phyloP scores from a whole-genome alignment of 495 filamentous ascomycete species.

The Penicillium egyptiacum region DNA sequence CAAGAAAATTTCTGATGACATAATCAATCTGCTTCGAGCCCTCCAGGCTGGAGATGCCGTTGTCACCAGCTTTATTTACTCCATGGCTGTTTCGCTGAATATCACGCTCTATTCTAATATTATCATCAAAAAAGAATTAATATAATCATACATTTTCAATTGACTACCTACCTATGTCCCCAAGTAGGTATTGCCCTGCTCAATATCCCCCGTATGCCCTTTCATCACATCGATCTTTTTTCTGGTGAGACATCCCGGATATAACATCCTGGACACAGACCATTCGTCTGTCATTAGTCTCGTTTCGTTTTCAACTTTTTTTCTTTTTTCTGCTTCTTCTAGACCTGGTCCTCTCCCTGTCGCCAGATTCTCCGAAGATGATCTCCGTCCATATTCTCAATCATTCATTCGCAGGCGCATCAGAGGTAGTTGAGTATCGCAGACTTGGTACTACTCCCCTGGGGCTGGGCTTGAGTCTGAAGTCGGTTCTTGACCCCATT shows the following conservation, averaged over 20 bases:
- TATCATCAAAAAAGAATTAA: neutral
- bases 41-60: too few relatives aligned
- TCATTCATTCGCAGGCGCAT: neutral
- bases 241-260: neutral
- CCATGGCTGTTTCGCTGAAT: neutral
- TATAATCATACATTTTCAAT: neutral
- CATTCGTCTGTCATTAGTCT: neutral
- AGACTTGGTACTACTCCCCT: neutral
- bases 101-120: neutral
- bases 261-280: neutral
- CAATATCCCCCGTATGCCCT: neutral
- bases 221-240: neutral
- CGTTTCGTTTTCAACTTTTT: neutral
- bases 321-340: neutral
- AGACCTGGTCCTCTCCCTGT: neutral
- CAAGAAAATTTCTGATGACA: slow-evolving; percentile 14
- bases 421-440: neutral
- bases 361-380: neutral
- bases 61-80: too few relatives aligned
- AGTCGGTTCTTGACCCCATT: neutral
- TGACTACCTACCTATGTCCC: neutral
- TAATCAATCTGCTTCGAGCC: slow-evolving; percentile 3
- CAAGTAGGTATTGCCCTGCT: neutral
- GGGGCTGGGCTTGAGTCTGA: neutral
- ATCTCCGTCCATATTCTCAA: neutral